Evolutionary conservation across 768 basidiomycete genomes (phyloP).

Genomic region (Paxillus ammoniavirescens): DNA sequence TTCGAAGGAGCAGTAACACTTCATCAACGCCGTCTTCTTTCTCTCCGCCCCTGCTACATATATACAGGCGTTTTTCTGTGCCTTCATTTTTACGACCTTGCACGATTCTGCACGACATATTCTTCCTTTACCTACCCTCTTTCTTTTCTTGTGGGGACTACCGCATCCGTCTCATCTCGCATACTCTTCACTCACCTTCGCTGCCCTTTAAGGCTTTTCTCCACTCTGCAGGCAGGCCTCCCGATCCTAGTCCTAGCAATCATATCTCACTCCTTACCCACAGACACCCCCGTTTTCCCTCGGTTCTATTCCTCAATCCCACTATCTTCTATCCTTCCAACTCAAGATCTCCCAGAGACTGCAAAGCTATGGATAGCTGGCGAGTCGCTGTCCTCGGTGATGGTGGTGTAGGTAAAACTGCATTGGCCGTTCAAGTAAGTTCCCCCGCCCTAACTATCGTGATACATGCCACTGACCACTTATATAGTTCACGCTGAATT

Average conservation of each 20-base stretch:
- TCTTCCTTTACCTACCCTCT: conserved; percentile 38
- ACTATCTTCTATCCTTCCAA: conserved; percentile 17
- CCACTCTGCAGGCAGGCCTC: conserved; percentile 5
- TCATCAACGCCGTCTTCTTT: conserved; percentile 34
- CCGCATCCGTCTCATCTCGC: conserved; percentile 22
- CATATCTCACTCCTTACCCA: conserved; percentile 10
- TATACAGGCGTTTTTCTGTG: conserved; percentile 19
- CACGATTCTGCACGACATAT: conserved; percentile 70
- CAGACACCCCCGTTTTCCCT: conserved; percentile 15
- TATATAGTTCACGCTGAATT: conserved; percentile 86
- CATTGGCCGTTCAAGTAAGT: conserved; percentile 88
- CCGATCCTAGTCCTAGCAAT: neutral
- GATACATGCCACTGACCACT: conserved; percentile 9
- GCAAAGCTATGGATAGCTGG: conserved; percentile 83
- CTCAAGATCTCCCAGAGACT: conserved; percentile 9
- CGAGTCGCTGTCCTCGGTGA: conserved; percentile 95
- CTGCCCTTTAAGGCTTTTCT: conserved; percentile 21
- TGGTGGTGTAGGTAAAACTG: conserved; percentile 97
- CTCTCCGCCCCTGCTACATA: conserved; percentile 22
- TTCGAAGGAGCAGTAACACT: conserved; percentile 27
- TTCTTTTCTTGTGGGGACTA: conserved; percentile 32
- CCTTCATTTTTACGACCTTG: conserved; percentile 58
- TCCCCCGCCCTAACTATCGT: neutral
- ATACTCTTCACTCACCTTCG: conserved; percentile 33
- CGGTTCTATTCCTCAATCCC: conserved; percentile 28